Evolutionary conservation across 2,329 filamentous ascomycete species (phyloP), one percentile per base, ranked within the genome.

Genomic region (Fusarium albosuccineum): DNA sequence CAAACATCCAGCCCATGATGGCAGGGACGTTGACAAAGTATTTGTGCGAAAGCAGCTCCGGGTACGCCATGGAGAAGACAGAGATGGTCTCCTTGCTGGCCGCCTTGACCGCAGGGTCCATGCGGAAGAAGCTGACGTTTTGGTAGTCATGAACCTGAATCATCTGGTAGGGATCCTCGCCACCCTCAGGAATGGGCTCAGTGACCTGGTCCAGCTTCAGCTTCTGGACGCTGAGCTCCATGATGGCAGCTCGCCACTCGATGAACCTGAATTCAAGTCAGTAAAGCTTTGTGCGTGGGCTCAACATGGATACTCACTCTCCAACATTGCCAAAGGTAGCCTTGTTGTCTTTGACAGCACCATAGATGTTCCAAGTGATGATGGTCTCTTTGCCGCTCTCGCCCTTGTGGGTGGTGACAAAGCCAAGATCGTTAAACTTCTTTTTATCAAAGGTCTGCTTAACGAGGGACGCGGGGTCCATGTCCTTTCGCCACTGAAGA

Each of bases 21-120:
- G 90, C 80, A 0, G 95, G 95, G 6, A 97, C 93, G 74, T 97
- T 97, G 81, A 97, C 92, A 76, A 97, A 97, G 85, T 94, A 97
- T 84, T 97, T 97, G 82, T 95, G 83, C 8, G 75, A 64, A 26
- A 97, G 86, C 9, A 97, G 88, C 82, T 97, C 95, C 0, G 95
- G 94, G 81, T 97, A 97, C 70, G 92, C 92, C 70, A 87, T 89
- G 52, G 90, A 87, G 77, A 97, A 93, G 52, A 92, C 85, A 64
- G 91, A 86, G 77, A 97, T 97, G 45, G 92, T 94, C 81, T 94
- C 89, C 74, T 89, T 90, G 67, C 89, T 91, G 14, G 92, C 92
- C 4, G 89, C 85, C 78, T 92, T 94, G 79, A 96, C 89, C 59
- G 86, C 83, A 1, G 92, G 87, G 58, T 95, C 91, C 82, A 92